phyloP scores from a whole-genome alignment of 2,329 filamentous ascomycete species.

The Trichoderma sp. region DNA sequence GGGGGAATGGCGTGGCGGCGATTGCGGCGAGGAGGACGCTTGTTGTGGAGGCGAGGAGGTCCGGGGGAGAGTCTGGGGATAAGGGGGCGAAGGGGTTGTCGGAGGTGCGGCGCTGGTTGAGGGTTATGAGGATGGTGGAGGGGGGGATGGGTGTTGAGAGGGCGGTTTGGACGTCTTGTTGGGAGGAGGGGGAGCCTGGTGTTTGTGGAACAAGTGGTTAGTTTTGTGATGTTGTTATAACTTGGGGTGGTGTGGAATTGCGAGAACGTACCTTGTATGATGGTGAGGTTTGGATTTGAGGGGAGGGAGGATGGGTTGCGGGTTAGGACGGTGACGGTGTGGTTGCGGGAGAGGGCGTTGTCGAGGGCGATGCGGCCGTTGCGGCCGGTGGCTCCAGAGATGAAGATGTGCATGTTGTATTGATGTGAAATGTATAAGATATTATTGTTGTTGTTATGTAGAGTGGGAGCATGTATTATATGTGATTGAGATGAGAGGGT shows the following conservation, averaged over 20 bases:
- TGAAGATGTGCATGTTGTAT: constrained; percentile 42
- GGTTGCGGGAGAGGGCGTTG: constrained; percentile 38
- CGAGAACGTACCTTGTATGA: constrained; percentile 27
- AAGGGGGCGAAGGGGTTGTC: constrained; percentile 47
- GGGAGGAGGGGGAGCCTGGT: constrained; percentile 36
- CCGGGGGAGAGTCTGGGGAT: constrained; percentile 38
- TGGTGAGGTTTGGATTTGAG: constrained; percentile 33
- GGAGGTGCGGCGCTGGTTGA: constrained; percentile 44
- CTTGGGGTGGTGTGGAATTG: too few species aligned
- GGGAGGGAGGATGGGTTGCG: constrained; percentile 37
- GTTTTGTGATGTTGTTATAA: neutral
- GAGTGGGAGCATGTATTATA: neutral
- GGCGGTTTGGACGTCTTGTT: constrained; percentile 36
- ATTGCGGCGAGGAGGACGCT: constrained; percentile 38
- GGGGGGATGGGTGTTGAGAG: constrained; percentile 29
- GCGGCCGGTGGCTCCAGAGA: constrained; percentile 47
- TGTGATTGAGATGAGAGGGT: neutral
- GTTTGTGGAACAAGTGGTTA: neutral
- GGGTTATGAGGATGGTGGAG: constrained; percentile 46
- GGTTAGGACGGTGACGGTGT: constrained; percentile 46
- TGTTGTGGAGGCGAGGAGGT: constrained; percentile 46
- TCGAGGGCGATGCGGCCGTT: constrained; percentile 44
- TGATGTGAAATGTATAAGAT: neutral
- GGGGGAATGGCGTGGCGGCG: constrained; percentile 28
- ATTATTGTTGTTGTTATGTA: neutral